phyloP scores from a whole-genome alignment of 75 land plant species.

The Sequoiadendron giganteum region DNA sequence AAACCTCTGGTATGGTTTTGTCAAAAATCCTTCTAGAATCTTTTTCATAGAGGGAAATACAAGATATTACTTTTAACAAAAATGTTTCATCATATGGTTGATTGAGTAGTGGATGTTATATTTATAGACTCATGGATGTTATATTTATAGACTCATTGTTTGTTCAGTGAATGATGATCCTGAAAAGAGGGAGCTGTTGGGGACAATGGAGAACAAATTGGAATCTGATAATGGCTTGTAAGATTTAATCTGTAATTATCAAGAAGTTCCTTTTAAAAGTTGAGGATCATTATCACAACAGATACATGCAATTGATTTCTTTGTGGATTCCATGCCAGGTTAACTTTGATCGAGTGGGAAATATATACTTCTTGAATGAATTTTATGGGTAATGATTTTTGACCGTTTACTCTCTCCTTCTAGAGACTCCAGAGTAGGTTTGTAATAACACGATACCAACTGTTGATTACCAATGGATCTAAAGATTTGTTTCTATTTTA shows the following conservation, averaged over 20 bases:
- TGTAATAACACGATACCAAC: background rate
- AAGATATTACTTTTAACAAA: background rate
- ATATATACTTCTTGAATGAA: background rate
- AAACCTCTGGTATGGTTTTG: background rate
- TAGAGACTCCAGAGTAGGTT: conserved; percentile 3
- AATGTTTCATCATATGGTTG: background rate
- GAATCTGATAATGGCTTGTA: background rate
- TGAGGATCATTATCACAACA: background rate
- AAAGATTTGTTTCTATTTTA: background rate
- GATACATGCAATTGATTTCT: background rate
- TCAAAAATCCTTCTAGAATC: background rate
- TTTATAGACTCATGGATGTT: background rate
- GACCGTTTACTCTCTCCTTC: background rate
- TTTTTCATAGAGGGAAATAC: background rate
- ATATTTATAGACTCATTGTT: background rate
- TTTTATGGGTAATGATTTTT: background rate
- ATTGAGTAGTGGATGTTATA: background rate
- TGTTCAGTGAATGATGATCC: background rate
- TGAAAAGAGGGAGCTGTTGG: background rate
- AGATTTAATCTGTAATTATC: background rate
- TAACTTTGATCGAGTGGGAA: background rate
- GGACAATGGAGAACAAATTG: background rate
- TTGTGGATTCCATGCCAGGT: background rate
- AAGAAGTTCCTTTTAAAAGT: background rate
- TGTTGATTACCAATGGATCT: background rate